phyloP scores from a whole-genome alignment of 2,329 filamentous ascomycete species.

The Epichloe brachyelytri region DNA sequence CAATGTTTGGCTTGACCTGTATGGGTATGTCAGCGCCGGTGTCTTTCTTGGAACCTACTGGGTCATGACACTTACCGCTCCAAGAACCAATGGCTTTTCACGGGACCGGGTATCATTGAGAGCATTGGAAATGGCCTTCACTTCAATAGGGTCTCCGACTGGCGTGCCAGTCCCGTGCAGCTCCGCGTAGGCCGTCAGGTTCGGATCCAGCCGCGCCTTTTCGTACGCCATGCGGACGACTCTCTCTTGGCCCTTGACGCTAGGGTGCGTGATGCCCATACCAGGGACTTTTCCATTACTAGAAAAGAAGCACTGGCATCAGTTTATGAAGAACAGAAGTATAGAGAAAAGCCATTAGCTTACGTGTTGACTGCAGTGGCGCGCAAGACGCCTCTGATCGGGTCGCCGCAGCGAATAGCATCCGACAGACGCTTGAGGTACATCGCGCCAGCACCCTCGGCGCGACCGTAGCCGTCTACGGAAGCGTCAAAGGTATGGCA shows the following conservation, averaged over 20 bases:
- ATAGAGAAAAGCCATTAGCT: too few relatives aligned
- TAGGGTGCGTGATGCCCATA: not conserved
- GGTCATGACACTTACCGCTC: too few relatives aligned
- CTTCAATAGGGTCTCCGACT: slow-evolving; percentile 34
- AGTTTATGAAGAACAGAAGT: too few relatives aligned
- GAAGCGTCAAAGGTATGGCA: slow-evolving; percentile 21
- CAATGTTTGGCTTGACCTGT: slow-evolving; percentile 4
- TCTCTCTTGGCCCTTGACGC: not conserved
- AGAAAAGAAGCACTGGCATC: too few relatives aligned
- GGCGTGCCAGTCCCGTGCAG: slow-evolving; percentile 29
- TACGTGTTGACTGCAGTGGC: slow-evolving; percentile 9
- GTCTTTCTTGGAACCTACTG: too few relatives aligned
- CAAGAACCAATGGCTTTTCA: too few relatives aligned
- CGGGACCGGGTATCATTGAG: slow-evolving; percentile 12
- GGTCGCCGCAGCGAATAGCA: slow-evolving; percentile 15
- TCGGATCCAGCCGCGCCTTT: not conserved
- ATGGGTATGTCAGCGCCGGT: too few relatives aligned
- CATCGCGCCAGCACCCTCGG: slow-evolving; percentile 19
- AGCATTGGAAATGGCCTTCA: slow-evolving; percentile 23
- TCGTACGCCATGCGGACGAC: not conserved
- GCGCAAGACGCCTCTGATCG: slow-evolving; percentile 14
- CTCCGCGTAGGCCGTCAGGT: slow-evolving; percentile 22
- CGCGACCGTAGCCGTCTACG: slow-evolving; percentile 22
- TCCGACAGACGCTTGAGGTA: slow-evolving; percentile 19
- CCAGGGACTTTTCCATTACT: slow-evolving; percentile 10